Percentiles rank a stretch among this genome's conserved stretches.
These are phyloP conservation scores for Hura crepitans DNA, from an alignment of 441 rosid species.

Conservation along the genomic window DNA sequence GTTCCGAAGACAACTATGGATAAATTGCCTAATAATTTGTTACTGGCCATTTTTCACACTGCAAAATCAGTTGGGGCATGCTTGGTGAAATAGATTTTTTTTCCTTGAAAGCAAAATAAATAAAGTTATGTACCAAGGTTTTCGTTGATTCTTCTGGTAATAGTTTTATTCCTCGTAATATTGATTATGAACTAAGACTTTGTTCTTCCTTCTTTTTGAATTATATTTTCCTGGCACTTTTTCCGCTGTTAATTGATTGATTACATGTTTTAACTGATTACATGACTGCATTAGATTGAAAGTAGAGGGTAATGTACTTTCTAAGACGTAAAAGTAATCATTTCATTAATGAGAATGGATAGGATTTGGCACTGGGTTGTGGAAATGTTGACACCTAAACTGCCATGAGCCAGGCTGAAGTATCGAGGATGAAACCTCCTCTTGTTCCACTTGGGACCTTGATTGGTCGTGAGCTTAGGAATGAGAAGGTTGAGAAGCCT, in stretches of 20 bases:
- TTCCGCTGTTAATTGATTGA: not conserved
- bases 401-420: conserved; percentile 68
- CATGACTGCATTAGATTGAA: not conserved
- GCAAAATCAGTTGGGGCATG: not conserved
- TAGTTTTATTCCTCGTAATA: not conserved
- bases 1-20: not conserved
- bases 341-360: conserved; percentile 23
- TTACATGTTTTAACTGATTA: not conserved
- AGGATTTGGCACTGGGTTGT: conserved; percentile 30
- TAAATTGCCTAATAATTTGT: not conserved
- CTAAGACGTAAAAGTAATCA: conserved; percentile 8
- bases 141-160: not conserved
- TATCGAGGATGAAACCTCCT: conserved; percentile 58
- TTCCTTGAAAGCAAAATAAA: too few relatives aligned
- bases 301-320: not conserved
- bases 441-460: conserved; percentile 86
- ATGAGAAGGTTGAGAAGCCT: conserved; percentile 78
- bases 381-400: conserved; percentile 47
- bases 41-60: not conserved
- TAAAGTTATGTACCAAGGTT: not conserved
- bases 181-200: not conserved
- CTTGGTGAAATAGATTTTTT: too few relatives aligned
- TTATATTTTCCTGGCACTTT: not conserved
- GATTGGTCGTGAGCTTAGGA: conserved; percentile 88
- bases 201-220: not conserved